These are phyloP conservation scores for Penicillium bialowiezense DNA, from an alignment of 495 filamentous ascomycete species.

Conservation along the genomic window DNA sequence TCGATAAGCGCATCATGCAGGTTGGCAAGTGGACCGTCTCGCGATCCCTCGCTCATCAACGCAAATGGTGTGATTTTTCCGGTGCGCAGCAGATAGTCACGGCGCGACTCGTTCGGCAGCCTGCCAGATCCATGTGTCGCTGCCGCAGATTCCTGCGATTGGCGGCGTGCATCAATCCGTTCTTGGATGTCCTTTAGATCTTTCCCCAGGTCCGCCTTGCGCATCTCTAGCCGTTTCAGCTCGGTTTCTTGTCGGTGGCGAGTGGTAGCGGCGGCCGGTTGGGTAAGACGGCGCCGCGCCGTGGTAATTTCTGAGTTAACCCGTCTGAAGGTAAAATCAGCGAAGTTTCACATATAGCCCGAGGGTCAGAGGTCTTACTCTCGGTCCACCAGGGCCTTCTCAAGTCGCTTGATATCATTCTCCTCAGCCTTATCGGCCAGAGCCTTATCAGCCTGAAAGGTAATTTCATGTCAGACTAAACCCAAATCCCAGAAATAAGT, in stretches of 20 bases:
- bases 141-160: conserved; percentile 41
- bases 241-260: conserved; percentile 57
- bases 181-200: conserved; percentile 75
- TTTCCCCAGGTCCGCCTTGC: conserved; percentile 56
- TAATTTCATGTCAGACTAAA: conserved; percentile 4
- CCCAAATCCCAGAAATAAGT: neutral
- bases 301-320: conserved; percentile 46
- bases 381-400: conserved; percentile 66
- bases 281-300: conserved; percentile 47
- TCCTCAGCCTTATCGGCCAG: conserved; percentile 83
- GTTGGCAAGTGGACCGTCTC: conserved; percentile 55
- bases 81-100: conserved; percentile 89
- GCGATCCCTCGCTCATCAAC: conserved; percentile 55
- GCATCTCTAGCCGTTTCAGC: conserved; percentile 57
- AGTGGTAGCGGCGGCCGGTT: conserved; percentile 45
- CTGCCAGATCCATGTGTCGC: conserved; percentile 49
- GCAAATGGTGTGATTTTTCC: conserved; percentile 97
- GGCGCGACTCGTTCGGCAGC: conserved; percentile 73
- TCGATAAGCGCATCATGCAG: conserved; percentile 72
- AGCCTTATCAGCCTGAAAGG: conserved; percentile 65
- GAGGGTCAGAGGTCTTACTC: conserved; percentile 33
- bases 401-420: conserved; percentile 79
- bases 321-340: conserved; percentile 33
- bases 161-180: conserved; percentile 72
- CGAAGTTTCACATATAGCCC: neutral